phyloP scores from a whole-genome alignment of 78 protist genomes.

The Dictyostelium brefeldianum region DNA sequence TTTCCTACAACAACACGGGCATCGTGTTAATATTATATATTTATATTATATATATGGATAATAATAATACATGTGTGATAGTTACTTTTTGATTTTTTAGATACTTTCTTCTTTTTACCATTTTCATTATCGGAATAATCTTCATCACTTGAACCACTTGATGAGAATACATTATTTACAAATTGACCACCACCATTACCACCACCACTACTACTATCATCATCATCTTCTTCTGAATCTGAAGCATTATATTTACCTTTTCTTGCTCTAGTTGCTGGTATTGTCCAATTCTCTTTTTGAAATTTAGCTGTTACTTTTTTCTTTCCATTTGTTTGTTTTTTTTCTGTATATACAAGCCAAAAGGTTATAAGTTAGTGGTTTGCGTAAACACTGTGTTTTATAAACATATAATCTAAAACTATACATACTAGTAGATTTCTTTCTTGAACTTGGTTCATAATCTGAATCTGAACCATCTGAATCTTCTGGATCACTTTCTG shows the following conservation, averaged over 20 bases:
- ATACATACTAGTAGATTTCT: neutral
- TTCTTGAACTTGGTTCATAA: conserved; percentile 34
- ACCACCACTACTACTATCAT: neutral
- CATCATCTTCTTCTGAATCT: neutral
- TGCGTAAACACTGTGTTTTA: neutral
- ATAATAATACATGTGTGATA: too few species aligned
- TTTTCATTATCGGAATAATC: conserved; percentile 45
- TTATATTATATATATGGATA: too few species aligned
- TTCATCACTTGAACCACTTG: conserved; percentile 14
- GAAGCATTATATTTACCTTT: neutral
- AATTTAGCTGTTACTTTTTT: neutral
- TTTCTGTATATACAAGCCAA: too few species aligned
- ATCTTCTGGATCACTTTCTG: conserved; percentile 23
- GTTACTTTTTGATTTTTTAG: neutral
- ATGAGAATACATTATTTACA: conserved; percentile 9
- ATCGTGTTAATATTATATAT: too few species aligned
- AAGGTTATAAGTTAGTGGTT: too few species aligned
- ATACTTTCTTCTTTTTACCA: neutral
- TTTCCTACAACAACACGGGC: neutral
- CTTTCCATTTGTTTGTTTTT: conserved; percentile 6
- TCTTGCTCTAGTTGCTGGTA: conserved; percentile 11
- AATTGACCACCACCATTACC: neutral
- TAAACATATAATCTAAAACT: neutral
- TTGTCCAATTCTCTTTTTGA: conserved; percentile 5
- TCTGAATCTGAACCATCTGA: conserved; percentile 21